These are phyloP conservation scores for Porodaedalea pini DNA, from an alignment of 1,284 basidiomycete species.

Conservation along the genomic window DNA sequence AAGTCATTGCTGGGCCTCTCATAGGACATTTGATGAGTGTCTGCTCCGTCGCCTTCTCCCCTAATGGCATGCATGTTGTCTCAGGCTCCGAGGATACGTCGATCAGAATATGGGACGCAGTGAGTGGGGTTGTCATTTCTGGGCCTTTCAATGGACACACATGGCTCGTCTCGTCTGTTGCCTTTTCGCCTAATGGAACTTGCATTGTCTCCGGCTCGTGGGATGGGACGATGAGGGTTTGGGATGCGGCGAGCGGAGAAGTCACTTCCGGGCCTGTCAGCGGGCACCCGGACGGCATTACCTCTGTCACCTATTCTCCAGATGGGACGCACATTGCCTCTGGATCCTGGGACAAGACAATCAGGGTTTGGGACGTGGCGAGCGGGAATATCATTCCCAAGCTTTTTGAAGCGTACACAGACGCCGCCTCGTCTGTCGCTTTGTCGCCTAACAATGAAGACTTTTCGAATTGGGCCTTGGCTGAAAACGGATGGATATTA, in stretches of 20 bases:
- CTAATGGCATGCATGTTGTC: slow-evolving; percentile 5
- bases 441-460: background rate
- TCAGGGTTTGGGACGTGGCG: background rate
- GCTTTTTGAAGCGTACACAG: background rate
- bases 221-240: background rate
- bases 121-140: background rate
- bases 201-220: slow-evolving; percentile 3
- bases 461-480: background rate
- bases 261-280: background rate
- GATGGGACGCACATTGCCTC: background rate
- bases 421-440: background rate
- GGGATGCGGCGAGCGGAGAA: background rate
- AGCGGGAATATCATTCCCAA: no score
- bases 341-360: background rate
- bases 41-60: background rate
- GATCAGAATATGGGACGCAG: slow-evolving; percentile 3
- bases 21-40: background rate
- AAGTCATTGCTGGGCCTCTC: no score
- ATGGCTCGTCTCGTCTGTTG: background rate
- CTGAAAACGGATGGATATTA: slow-evolving; percentile 1
- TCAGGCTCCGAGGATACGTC: background rate
- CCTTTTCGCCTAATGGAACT: slow-evolving; percentile 5
- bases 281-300: background rate
- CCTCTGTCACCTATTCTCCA: background rate
- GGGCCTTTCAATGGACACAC: background rate